Conservation (phyloP, 768 basidiomycete genomes). For the Exsudoporus frostii region DNA sequence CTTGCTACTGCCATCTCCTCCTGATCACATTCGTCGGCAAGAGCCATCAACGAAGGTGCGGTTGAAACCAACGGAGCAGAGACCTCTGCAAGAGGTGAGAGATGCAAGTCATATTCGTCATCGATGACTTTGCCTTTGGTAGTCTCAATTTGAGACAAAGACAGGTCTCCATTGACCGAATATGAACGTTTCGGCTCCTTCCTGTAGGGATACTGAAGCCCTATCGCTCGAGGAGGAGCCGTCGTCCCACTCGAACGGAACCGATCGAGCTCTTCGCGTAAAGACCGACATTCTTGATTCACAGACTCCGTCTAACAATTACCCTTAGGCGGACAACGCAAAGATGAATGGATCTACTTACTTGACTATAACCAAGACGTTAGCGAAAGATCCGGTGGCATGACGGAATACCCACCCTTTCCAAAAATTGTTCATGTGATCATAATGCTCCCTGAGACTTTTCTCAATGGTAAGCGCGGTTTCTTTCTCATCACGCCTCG, state of each 20-base stretch:
- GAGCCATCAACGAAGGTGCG: slow-evolving; percentile 28
- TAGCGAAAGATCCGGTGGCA: slow-evolving; percentile 12
- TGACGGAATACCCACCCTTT: slow-evolving; percentile 30
- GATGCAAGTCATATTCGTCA: slow-evolving; percentile 29
- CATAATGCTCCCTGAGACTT: slow-evolving; percentile 51
- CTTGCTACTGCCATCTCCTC: slow-evolving; percentile 24
- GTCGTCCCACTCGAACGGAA: slow-evolving; percentile 12
- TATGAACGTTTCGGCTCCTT: slow-evolving; percentile 21
- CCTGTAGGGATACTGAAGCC: slow-evolving; percentile 23
- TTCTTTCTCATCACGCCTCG: slow-evolving; percentile 49
- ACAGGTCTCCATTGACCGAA: slow-evolving; percentile 14
- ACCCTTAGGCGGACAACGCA: slow-evolving; percentile 5
- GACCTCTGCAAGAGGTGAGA: slow-evolving; percentile 30
- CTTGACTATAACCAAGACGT: slow-evolving; percentile 32
- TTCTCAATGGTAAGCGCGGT: slow-evolving; percentile 49
- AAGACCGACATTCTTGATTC: slow-evolving; percentile 24
- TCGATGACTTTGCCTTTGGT: slow-evolving; percentile 24
- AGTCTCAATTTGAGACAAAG: slow-evolving; percentile 11
- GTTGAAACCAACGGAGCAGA: slow-evolving; percentile 26
- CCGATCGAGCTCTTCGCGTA: slow-evolving; percentile 29
- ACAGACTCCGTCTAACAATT: slow-evolving; percentile 21
- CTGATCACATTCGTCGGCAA: slow-evolving; percentile 28
- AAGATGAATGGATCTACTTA: slow-evolving; percentile 22
- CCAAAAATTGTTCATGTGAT: slow-evolving; percentile 43
- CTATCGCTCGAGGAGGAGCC: slow-evolving; percentile 15